Base-by-base conservation (phyloP, 805 yeast species). In the Saturnispora serradocipensis region DNA sequence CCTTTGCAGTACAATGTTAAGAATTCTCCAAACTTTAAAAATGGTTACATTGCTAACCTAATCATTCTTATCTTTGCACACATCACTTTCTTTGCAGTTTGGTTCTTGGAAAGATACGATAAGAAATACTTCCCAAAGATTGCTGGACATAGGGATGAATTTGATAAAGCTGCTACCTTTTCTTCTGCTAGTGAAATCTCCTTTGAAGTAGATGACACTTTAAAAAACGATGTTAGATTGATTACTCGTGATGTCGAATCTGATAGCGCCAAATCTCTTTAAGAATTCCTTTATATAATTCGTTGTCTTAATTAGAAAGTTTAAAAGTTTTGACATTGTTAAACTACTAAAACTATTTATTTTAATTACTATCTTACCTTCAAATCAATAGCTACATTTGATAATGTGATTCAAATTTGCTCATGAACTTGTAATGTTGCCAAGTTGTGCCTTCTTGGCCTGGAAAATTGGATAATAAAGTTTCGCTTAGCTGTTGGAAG, bases 1-100 rank as follows among this genome's bases (percentile, higher is more conserved):
- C 61, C 62, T n/a, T 43, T 59, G 4, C 62, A 59, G 40, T 59
- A 49, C 42, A 51, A 57, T 32, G 24, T 51, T 16, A 36, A 49
- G 10, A 34, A 52, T 16, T 50, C 56, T 1, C 62, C 62, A 15
- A 30, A 46, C 22, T 59, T 58, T 20, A 22, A 46, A 25, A 38
- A 52, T 6, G 60, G 62, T 32, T 57, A 57, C 36, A 53, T 45
- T 38, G 53, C 54, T 9, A 58, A 57, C 30, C 27, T 59, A 2
- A 54, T 45, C 4, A 48, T 58, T 22, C 27, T 57, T 20, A 45
- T 35, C 16, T 9, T 35, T 10, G 50, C 54, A 9, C 54, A 53
- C 27, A 10, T 59, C 20, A 32, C 53, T 2, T 59, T 57, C 45
- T 24, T 53, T 10, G 9, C 48, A 4, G 38, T 51, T n/a, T 56